A percentile compares a stretch with the other conserved stretches of the same genome.
phyloP scores from a whole-genome alignment of 2,329 filamentous ascomycete genomes.

The Lasiodiplodia hormozganensis region DNA sequence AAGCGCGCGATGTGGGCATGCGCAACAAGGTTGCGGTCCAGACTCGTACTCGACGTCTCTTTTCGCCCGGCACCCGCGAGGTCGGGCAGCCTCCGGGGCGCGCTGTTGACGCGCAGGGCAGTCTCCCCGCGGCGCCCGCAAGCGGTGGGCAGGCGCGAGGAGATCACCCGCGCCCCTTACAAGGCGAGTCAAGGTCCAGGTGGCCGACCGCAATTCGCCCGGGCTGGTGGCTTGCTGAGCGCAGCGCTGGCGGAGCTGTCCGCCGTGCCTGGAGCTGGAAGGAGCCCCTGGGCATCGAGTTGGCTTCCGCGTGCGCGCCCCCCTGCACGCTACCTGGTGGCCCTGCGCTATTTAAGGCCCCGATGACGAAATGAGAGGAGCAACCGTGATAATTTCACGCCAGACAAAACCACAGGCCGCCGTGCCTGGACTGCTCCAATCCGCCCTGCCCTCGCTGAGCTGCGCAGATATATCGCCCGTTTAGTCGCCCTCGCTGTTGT shows the following conservation, averaged over 20 bases:
- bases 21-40: conserved; percentile 10
- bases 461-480: conserved; percentile 3
- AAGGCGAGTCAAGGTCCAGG: conserved; percentile 9
- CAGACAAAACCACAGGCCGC: conserved; percentile 15
- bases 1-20: conserved; percentile 22
- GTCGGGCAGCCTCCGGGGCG: neutral
- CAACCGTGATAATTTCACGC: conserved; percentile 24
- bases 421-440: conserved; percentile 11
- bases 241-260: conserved; percentile 1
- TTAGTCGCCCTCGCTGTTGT: neutral
- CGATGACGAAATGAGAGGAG: conserved; percentile 29
- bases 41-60: neutral
- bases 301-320: conserved; percentile 13
- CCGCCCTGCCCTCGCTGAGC: neutral
- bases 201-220: conserved; percentile 20
- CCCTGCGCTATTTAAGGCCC: conserved; percentile 28
- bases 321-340: conserved; percentile 23
- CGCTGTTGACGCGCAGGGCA: neutral
- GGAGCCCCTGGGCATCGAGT: neutral
- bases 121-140: neutral
- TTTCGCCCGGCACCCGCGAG: neutral
- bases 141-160: conserved; percentile 20
- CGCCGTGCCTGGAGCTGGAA: conserved; percentile 1
- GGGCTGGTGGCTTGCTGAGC: conserved; percentile 13
- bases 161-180: conserved; percentile 25